Percentiles rank a stretch among this genome's conserved stretches.
Evolutionary conservation across 345 rosid species (phyloP).

Genomic region (Hevea brasiliensis): DNA sequence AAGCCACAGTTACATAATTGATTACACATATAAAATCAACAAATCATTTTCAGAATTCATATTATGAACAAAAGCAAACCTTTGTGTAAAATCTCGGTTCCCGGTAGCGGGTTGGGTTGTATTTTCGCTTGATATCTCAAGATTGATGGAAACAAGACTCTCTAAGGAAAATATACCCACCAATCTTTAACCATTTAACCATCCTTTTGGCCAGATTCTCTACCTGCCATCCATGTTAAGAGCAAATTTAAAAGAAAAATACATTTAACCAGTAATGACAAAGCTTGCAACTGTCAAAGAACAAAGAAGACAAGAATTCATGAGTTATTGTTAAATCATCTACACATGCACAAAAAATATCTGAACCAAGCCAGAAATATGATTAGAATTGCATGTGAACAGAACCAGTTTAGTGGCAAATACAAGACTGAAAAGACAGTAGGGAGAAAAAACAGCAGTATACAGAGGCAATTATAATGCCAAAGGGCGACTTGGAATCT

Average conservation of each 20-base stretch:
- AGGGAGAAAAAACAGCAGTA: not conserved
- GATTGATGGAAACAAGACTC: conserved; percentile 98
- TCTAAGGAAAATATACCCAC: conserved; percentile 86
- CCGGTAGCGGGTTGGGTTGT: conserved; percentile 91
- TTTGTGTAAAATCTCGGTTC: conserved; percentile 94
- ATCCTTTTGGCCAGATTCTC: conserved; percentile 71
- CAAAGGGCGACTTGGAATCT: too few species aligned
- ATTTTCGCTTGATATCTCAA: conserved; percentile 78
- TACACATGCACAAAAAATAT: not conserved
- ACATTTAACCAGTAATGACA: not conserved
- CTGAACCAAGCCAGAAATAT: not conserved
- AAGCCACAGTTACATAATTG: not conserved
- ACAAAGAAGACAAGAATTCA: not conserved
- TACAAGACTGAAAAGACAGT: not conserved
- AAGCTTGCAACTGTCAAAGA: not conserved
- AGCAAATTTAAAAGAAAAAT: not conserved
- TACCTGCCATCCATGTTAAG: conserved; percentile 45
- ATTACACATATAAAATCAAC: not conserved
- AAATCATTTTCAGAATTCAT: not conserved
- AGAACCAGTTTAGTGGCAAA: not conserved
- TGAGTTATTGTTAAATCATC: not conserved
- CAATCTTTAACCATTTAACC: conserved; percentile 85
- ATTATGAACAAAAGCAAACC: conserved; percentile 40
- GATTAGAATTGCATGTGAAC: not conserved
- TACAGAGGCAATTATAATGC: not conserved